Evolutionary conservation across 257 asterid genomes (phyloP).

Genomic region (Solanum chilense): DNA sequence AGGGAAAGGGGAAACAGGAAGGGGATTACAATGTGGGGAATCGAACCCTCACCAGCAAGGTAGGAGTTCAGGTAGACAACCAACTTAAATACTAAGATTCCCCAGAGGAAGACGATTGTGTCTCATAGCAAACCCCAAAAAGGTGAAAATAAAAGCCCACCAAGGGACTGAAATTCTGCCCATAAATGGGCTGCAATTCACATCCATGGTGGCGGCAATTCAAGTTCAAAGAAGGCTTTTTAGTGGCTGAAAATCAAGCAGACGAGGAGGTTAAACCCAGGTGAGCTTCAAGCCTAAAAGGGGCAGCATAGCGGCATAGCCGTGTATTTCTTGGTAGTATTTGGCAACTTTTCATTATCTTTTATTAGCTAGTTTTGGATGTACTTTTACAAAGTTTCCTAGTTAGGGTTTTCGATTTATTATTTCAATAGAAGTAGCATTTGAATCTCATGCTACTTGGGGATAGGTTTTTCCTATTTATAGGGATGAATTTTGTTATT

Average conservation of each 20-base stretch:
- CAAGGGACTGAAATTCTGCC: neutral
- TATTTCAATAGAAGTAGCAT: neutral
- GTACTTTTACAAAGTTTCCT: neutral
- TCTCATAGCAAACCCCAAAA: neutral
- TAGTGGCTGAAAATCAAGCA: neutral
- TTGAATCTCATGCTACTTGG: neutral
- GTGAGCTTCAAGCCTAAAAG: neutral
- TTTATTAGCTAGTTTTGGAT: neutral
- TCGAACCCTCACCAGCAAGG: neutral
- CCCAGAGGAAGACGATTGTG: neutral
- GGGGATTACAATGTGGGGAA: neutral
- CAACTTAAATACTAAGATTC: neutral
- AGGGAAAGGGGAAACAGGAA: neutral
- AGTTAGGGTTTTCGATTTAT: neutral
- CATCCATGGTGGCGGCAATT: neutral
- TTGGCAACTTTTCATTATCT: neutral
- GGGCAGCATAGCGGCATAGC: neutral
- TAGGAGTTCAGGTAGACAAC: neutral
- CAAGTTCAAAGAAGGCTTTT: neutral
- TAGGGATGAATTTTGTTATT: neutral
- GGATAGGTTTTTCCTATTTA: neutral
- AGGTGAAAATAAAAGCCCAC: neutral
- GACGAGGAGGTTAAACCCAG: neutral
- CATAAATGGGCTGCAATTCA: neutral
- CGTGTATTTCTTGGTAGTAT: neutral